Percentiles rank a stretch among this genome's conserved stretches.
Evolutionary conservation across 1,139 yeast species (phyloP).

Genomic region (Scheffersomyces quercinus): DNA sequence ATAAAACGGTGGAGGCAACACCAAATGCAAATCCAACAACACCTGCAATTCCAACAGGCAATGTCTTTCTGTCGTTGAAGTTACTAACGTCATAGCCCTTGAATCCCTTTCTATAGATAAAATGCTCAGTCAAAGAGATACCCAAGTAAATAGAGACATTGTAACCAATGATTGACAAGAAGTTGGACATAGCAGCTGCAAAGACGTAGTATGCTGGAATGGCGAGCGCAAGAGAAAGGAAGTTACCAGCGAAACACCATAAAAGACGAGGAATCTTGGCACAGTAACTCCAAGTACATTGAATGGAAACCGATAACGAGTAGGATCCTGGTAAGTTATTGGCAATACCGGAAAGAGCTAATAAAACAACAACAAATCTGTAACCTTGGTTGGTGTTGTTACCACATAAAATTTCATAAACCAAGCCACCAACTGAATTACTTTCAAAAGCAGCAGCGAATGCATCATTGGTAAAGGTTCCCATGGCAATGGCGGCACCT

Average conservation of each 20-base stretch:
- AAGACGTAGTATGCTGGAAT: constrained; percentile 36
- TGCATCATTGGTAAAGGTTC: constrained; percentile 17
- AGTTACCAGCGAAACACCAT: constrained; percentile 32
- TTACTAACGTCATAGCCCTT: constrained; percentile 23
- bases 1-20: constrained; percentile 27
- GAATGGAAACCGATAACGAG: constrained; percentile 28
- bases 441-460: constrained; percentile 20
- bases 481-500: constrained; percentile 34
- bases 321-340: constrained; percentile 33
- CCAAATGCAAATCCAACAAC: constrained; percentile 26
- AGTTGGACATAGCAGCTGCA: constrained; percentile 28
- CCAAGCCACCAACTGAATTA: constrained; percentile 31
- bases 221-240: constrained; percentile 27
- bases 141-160: constrained; percentile 31
- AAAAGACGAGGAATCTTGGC: constrained; percentile 30
- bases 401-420: constrained; percentile 27
- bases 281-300: constrained; percentile 29
- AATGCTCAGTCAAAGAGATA: constrained; percentile 28
- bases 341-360: constrained; percentile 29
- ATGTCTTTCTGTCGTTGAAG: constrained; percentile 19
- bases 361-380: constrained; percentile 29
- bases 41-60: constrained; percentile 31
- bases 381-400: constrained; percentile 32
- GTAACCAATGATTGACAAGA: constrained; percentile 31
- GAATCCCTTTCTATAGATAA: constrained; percentile 25